Evolutionary conservation across 768 basidiomycete genomes (phyloP), one percentile per base, ranked within the genome.

Genomic region (Psilocybe tampanensis): DNA sequence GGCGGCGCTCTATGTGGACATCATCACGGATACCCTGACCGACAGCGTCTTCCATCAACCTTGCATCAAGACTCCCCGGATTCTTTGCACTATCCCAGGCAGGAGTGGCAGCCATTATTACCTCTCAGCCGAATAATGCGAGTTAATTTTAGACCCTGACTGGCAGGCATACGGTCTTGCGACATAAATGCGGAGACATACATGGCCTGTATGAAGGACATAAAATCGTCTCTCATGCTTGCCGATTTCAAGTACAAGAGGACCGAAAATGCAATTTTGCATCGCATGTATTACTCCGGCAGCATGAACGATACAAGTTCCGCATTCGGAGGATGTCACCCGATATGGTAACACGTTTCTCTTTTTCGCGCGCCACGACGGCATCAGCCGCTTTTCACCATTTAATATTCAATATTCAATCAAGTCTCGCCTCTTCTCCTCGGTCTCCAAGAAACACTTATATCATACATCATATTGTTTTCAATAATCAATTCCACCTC

Each of bases 11-110:
- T 39, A n/a, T n/a, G 58, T 57, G 52, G 52, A 61, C 62, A 47
- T 60, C 53, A 64, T 64, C 56, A 62, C 42, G 15, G 48, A 56
- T 63, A 55, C 48, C 59, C 59, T 60, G 59, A 55, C 33, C 54
- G 29, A 34, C 50, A 43, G 44, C 43, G 13, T 44, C 55, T 64
- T 65, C 66, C 64, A 65, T 67, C 64, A 63, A 58, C 62, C 60
- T 29, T 29, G 29, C 29, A 29, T 29, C 29, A 29, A 29, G 29
- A 53, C 39, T 52, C 56, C 41, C 47, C 47, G 32, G 26, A 32
- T 6, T 29, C 21, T 13, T 18, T 48, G 26, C 18, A 42, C 54
- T 34, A 56, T 49, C 42, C 47, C 59, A 53, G 50, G 54, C 51
- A 39, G n/a, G n/a, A n/a, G 36, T 39, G 36, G 36, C 36, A 39